Conservation (phyloP, 2,329 filamentous ascomycete genomes). For the Coccinonectria pachysandricola region DNA sequence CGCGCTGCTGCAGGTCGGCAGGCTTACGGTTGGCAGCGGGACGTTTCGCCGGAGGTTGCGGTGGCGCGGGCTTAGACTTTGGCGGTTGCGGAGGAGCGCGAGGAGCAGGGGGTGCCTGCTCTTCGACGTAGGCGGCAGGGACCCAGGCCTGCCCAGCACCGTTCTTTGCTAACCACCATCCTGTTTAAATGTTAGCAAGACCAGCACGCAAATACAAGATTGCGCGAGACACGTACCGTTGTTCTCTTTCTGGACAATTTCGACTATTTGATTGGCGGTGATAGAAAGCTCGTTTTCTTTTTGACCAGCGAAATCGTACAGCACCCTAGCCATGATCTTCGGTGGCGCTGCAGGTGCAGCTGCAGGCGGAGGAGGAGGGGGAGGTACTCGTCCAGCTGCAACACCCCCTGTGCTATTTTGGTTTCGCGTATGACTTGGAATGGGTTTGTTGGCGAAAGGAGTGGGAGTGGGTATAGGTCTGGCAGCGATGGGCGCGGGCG, state of each 20-base stretch:
- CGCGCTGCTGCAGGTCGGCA: conserved; percentile 57
- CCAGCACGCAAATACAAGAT: background rate
- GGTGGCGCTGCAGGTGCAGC: conserved; percentile 44
- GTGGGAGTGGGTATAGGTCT: conserved; percentile 4
- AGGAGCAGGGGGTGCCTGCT: conserved; percentile 56
- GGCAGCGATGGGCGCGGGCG: conserved; percentile 2
- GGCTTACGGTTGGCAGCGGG: conserved; percentile 66
- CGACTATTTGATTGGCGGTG: conserved; percentile 66
- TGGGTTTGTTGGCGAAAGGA: conserved; percentile 13
- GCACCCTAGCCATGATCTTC: conserved; percentile 75
- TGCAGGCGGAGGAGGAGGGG: conserved; percentile 58
- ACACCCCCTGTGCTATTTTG: conserved; percentile 41
- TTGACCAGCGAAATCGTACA: conserved; percentile 86
- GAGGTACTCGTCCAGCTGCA: conserved; percentile 44
- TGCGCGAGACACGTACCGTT: conserved; percentile 60
- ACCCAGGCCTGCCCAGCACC: conserved; percentile 73
- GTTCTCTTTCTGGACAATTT: conserved; percentile 87
- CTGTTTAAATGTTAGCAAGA: conserved; percentile 38
- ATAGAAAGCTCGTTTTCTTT: conserved; percentile 79
- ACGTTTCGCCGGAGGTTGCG: conserved; percentile 70
- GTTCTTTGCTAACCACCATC: conserved; percentile 92
- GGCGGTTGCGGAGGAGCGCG: conserved; percentile 58
- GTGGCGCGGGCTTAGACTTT: conserved; percentile 58
- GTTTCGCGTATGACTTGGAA: conserved; percentile 45
- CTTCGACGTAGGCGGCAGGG: conserved; percentile 87